These are phyloP conservation scores for Scleromitrula shiraiana DNA, from an alignment of 2,329 filamentous ascomycete species.

Conservation along the genomic window DNA sequence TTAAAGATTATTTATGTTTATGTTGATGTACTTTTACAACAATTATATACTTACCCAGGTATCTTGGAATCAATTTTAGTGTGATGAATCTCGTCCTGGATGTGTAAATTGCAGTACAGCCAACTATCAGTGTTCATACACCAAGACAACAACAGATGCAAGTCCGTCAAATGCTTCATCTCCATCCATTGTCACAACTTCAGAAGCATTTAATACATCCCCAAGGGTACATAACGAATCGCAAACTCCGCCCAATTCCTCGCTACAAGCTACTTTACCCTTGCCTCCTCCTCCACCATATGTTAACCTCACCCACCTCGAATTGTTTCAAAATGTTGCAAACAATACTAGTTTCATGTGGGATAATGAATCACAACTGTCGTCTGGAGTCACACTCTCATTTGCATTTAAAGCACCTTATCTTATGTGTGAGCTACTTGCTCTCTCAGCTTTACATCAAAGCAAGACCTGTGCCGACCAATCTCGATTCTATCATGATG, in stretches of 20 bases:
- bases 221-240: neutral
- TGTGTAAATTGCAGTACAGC: conserved; percentile 12
- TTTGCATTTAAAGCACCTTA: conserved; percentile 21
- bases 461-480: conserved; percentile 21
- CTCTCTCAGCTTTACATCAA: conserved; percentile 29
- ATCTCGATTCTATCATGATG: conserved; percentile 22
- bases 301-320: conserved; percentile 30
- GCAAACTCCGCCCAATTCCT: neutral
- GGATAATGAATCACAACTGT: neutral
- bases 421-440: conserved; percentile 30
- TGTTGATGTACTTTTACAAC: neutral
- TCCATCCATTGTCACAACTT: neutral
- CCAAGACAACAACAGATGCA: neutral
- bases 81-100: conserved; percentile 18
- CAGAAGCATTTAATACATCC: neutral
- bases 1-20: neutral
- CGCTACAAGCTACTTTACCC: neutral
- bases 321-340: conserved; percentile 26
- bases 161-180: neutral
- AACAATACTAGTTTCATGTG: neutral
- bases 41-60: neutral
- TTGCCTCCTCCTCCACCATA: conserved; percentile 1
- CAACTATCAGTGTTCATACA: neutral
- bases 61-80: no score
- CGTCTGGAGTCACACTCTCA: neutral